Conservation (phyloP, 768 basidiomycete genomes). For the Pisolithus tinctorius region DNA sequence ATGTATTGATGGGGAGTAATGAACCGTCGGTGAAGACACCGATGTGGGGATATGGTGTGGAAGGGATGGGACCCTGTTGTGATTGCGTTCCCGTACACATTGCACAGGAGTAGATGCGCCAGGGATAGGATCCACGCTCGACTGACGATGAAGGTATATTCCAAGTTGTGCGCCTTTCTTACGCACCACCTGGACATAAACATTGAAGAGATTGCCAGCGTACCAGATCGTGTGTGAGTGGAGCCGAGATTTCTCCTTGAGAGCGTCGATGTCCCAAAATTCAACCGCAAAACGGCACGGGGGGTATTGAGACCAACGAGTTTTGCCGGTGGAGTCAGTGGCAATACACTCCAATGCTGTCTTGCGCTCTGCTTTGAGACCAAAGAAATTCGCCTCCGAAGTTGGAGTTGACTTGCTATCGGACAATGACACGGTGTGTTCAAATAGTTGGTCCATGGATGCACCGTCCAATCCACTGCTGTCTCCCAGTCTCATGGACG, state of each 20-base stretch:
- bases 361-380: slow-evolving; percentile 43
- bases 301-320: slow-evolving; percentile 62
- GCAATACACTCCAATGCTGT: slow-evolving; percentile 36
- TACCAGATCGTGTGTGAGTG: slow-evolving; percentile 88
- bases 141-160: slow-evolving; percentile 85
- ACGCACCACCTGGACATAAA: slow-evolving; percentile 82
- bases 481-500: slow-evolving; percentile 72
- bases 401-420: slow-evolving; percentile 21
- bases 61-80: slow-evolving; percentile 25
- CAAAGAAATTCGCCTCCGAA: slow-evolving; percentile 57
- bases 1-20: slow-evolving; percentile 41
- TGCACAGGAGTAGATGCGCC: slow-evolving; percentile 49
- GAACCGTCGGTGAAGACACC: slow-evolving; percentile 22
- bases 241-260: slow-evolving; percentile 79
- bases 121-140: slow-evolving; percentile 74
- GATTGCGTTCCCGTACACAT: slow-evolving; percentile 23
- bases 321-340: slow-evolving; percentile 37
- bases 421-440: slow-evolving; percentile 21
- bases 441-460: slow-evolving; percentile 71
- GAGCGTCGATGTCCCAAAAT: slow-evolving; percentile 78
- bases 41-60: slow-evolving; percentile 25
- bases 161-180: slow-evolving; percentile 82
- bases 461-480: slow-evolving; percentile 43
- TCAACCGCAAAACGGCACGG: slow-evolving; percentile 85
- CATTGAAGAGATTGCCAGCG: slow-evolving; percentile 81